Conservation (phyloP, 768 basidiomycete species). For the Lactarius vividus region DNA sequence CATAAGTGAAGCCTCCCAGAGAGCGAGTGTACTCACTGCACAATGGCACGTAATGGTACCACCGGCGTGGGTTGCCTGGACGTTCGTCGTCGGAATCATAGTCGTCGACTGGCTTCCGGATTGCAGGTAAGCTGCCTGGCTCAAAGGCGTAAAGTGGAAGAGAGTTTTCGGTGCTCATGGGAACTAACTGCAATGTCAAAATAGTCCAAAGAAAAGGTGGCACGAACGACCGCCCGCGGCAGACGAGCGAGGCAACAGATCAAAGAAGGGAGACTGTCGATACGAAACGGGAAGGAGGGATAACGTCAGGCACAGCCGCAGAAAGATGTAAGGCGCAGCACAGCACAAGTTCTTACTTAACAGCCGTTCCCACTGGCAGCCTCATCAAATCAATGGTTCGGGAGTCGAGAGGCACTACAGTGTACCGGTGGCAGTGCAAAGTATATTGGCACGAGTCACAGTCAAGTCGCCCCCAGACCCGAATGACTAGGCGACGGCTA, state of each 20-base stretch:
- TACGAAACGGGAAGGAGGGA: not conserved
- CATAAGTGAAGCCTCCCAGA: not conserved
- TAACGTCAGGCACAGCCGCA: not conserved
- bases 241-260: not conserved
- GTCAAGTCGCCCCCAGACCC: not conserved
- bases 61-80: conserved; percentile 16
- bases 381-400: not conserved
- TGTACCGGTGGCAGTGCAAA: not conserved
- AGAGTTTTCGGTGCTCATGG: not conserved
- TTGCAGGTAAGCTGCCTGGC: conserved; percentile 11
- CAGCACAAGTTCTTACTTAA: not conserved
- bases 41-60: conserved; percentile 27
- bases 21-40: conserved; percentile 14
- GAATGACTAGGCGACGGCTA: not conserved
- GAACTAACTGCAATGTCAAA: not conserved
- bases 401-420: not conserved
- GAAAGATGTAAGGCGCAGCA: not conserved
- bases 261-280: not conserved
- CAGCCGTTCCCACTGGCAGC: not conserved
- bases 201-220: not conserved
- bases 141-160: conserved; percentile 18
- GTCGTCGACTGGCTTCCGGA: not conserved
- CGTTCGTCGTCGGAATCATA: conserved; percentile 19
- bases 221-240: conserved; percentile 3
- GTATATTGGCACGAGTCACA: not conserved